These are phyloP conservation scores for Mycena albidolilacea DNA, from an alignment of 768 basidiomycete genomes.

Conservation along the genomic window DNA sequence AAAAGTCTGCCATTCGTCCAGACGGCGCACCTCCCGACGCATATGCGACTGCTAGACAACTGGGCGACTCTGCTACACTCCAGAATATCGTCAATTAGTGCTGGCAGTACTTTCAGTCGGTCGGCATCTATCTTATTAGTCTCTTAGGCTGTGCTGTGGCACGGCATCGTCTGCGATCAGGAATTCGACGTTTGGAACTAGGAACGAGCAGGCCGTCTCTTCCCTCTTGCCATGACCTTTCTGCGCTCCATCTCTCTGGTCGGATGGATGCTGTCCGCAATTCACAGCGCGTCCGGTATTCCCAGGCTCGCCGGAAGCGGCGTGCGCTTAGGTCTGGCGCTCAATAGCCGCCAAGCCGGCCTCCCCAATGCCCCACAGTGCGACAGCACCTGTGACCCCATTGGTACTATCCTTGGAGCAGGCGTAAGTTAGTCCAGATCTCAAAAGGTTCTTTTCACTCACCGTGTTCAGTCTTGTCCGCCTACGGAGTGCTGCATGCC, in stretches of 20 bases:
- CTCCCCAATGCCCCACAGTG: conserved; percentile 47
- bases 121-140: not conserved
- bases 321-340: not conserved
- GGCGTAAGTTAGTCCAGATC: not conserved
- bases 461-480: conserved; percentile 44
- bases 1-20: too few species aligned
- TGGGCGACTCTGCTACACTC: too few species aligned
- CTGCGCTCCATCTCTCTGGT: conserved; percentile 16
- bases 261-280: conserved; percentile 7
- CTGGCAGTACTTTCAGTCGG: too few species aligned
- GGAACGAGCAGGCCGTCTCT: not conserved
- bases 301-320: not conserved
- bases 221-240: conserved; percentile 12
- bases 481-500: conserved; percentile 55
- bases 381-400: conserved; percentile 47
- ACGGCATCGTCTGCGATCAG: not conserved
- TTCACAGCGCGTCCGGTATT: conserved; percentile 6
- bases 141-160: not conserved
- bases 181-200: not conserved
- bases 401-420: conserved; percentile 40
- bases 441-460: not conserved
- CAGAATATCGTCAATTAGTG: too few species aligned
- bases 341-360: conserved; percentile 41
- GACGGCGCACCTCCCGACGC: too few species aligned
- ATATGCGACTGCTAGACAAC: too few species aligned